These are phyloP conservation scores for Phytophthora crassamura DNA, from an alignment of 352 stramenopile species.

Conservation along the genomic window DNA sequence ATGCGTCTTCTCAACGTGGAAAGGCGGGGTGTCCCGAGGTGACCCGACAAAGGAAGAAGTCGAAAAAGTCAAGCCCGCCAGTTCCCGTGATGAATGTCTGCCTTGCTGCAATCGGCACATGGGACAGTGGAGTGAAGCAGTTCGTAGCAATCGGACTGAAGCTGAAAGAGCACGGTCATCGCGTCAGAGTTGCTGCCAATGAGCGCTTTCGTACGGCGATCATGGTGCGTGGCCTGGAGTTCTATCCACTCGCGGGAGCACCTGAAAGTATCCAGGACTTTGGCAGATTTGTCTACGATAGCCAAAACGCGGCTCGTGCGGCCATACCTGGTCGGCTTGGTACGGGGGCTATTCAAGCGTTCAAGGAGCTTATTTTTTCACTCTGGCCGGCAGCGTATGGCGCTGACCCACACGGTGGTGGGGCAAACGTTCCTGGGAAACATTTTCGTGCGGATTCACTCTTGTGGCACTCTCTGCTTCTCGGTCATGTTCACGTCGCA, in stretches of 20 bases:
- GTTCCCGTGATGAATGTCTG: conserved; percentile 50
- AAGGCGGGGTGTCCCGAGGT: background rate
- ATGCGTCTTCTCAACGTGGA: conserved; percentile 14
- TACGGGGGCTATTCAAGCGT: conserved; percentile 30
- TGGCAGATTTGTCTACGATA: conserved; percentile 27
- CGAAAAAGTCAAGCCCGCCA: conserved; percentile 1
- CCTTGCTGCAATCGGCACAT: conserved; percentile 46
- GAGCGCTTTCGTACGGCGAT: conserved; percentile 68
- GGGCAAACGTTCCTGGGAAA: conserved; percentile 30
- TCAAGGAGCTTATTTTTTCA: conserved; percentile 55
- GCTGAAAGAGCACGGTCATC: conserved; percentile 73
- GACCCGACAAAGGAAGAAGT: conserved; percentile 27
- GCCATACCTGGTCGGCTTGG: conserved; percentile 29
- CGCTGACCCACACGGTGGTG: conserved; percentile 43
- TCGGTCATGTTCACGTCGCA: conserved; percentile 58
- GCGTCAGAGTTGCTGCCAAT: conserved; percentile 82
- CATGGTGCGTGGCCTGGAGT: conserved; percentile 48
- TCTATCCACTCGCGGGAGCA: conserved; percentile 48
- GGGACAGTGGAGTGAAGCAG: conserved; percentile 59
- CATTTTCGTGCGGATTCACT: conserved; percentile 56
- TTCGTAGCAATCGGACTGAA: conserved; percentile 64
- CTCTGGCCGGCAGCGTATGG: conserved; percentile 48
- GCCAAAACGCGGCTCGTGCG: conserved; percentile 22
- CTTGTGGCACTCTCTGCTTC: conserved; percentile 47
- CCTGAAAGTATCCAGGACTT: conserved; percentile 37